Base-by-base conservation (phyloP, 2,329 filamentous ascomycete species). In the Alternaria incomplexa region DNA sequence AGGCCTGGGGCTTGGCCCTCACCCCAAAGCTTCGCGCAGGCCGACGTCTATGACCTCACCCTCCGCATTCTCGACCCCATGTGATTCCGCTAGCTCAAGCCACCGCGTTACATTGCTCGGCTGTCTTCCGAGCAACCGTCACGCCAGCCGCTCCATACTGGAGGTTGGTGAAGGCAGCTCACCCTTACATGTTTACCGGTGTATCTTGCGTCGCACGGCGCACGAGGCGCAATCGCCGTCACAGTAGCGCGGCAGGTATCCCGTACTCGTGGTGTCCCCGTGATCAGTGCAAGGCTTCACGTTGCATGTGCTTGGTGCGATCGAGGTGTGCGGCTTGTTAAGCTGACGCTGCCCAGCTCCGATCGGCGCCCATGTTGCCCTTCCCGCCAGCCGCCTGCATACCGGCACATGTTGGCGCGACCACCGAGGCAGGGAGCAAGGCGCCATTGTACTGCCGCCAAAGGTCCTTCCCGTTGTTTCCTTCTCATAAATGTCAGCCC, bases 31-130 rank as follows among this genome's bases (percentile, higher is more conserved):
- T 32, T 62, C 60, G 60, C 60, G 47, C 25, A 40, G 58, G 32
- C 59, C 59, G 59, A 54, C 25, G 44, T 45, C 56, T 28, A 62
- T 62, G 60, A 62, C 60, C 56, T 62, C 56, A 59, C 32, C 47
- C 48, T 32, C 40, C 23, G 20, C 25, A 20, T 46, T 44, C 23
- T 47, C 23, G 40, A 17, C 13, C 43, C 52, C 48, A 45, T 45
- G 47, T 53, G 47, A 53, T 53, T 17, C 20, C 13, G 20, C 47
- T 59, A 58, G 55, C 26, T 13, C 43, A 54, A 53, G 60, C 60
- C 60, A 59, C 60, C 45, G 48, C 46, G 56, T 58, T 54, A 50
- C 60, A 55, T 47, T 55, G 32, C 20, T 51, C 53, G 56, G 56
- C 28, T 52, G 59, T 6, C 59, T 58, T 53, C 32, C 28, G 36